Evolutionary conservation across 2,329 filamentous ascomycete genomes (phyloP), one percentile per base, ranked within the genome.

Genomic region (Leptographium procerum): DNA sequence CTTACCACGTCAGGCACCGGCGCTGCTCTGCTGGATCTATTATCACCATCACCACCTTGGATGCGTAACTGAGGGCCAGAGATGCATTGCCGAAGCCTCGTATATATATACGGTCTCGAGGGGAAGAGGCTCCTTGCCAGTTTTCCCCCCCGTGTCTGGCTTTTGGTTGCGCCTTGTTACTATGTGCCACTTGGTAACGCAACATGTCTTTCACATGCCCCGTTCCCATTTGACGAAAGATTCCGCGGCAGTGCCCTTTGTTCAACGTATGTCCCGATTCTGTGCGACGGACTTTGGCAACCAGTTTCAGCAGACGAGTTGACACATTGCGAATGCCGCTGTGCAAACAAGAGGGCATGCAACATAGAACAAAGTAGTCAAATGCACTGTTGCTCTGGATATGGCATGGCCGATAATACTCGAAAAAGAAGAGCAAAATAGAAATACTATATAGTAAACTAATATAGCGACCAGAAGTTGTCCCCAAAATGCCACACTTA

Each of bases 241-340:
- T 19, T n/a, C 9, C 19, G 40, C 40, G 40, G 19, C 40, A 43
- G 19, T 43, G 2, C 40, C 19, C 16, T 7, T n/a, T 43, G 40
- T 43, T n/a, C n/a, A 22, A n/a, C 19, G 10, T 8, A n/a, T 43
- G 19, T 43, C 40, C 40, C 19, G 40, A 22, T 19, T 43, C 40
- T 43, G 40, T 43, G 16, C 19, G 16, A 43, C 40, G n/a, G 40
- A 19, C 40, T 43, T 19, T n/a, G 1, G 40, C 5, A 43, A 19
- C 19, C 40, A 43, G 52, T 54, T 54, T 54, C 52, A 54, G 52
- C 29, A 54, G 52, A 54, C 52, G 33, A 54, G 52, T 34, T 13
- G 6, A 8, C n/a, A 4, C 40, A 43, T 43, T 43, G 40, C 31
- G 33, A 29, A 51, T n/a, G 24, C 28, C 26, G n/a, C n/a, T n/a